Conservation (phyloP, 257 asterid genomes). For the Ballota nigra region DNA sequence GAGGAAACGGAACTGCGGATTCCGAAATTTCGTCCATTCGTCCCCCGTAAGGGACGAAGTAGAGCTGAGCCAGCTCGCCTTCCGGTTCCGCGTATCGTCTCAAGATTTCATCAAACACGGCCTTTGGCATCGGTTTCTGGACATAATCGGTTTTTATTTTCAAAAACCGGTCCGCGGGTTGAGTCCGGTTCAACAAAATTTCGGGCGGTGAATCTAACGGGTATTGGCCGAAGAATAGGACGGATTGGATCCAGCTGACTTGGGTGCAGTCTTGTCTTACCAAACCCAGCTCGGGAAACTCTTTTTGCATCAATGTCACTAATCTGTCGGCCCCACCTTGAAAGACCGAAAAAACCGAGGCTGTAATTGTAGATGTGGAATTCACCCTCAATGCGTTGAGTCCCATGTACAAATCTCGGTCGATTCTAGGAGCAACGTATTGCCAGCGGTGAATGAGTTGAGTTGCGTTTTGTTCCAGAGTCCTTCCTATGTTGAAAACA, state of each 20-base stretch:
- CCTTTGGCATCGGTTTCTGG: neutral
- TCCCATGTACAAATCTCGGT: neutral
- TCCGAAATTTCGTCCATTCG: conserved; percentile 23
- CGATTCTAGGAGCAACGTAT: neutral
- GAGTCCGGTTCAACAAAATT: conserved; percentile 10
- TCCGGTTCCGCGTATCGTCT: neutral
- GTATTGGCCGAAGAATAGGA: conserved; percentile 14
- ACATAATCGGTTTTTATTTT: conserved; percentile 29
- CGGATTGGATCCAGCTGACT: conserved; percentile 43
- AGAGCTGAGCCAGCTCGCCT: neutral
- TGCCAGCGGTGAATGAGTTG: conserved; percentile 5
- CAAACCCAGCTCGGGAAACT: conserved; percentile 38
- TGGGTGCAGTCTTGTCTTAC: conserved; percentile 26
- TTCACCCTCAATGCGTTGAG: neutral
- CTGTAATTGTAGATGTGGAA: neutral
- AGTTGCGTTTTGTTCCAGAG: conserved; percentile 6
- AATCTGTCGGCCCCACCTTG: conserved; percentile 32
- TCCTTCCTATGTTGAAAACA: neutral
- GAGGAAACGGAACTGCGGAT: conserved; percentile 22
- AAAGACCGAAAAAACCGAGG: conserved; percentile 22
- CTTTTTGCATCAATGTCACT: conserved; percentile 27
- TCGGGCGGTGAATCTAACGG: conserved; percentile 2
- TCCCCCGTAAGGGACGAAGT: conserved; percentile 24
- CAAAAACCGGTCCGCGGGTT: neutral
- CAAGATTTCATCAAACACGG: neutral